Percentiles rank a stretch among this genome's conserved stretches.
phyloP scores from a whole-genome alignment of 2,329 filamentous ascomycete genomes.

The Macrophomina phaseolina region DNA sequence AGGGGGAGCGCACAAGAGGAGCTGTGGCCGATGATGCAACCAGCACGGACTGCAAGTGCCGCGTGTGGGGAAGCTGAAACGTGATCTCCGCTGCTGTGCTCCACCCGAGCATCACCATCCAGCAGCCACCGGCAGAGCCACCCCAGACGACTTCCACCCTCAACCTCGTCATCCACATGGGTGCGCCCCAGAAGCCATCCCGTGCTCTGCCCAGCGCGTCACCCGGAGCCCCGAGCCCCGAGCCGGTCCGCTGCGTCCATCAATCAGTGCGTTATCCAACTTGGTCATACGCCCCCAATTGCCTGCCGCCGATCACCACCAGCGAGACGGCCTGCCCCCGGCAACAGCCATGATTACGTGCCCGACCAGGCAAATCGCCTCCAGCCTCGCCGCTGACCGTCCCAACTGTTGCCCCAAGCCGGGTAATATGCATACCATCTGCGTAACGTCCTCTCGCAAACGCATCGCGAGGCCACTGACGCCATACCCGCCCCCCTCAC shows the following conservation, averaged over 20 bases:
- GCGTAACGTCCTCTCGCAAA: background rate
- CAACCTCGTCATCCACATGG: background rate
- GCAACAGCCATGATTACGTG: slow-evolving; percentile 10
- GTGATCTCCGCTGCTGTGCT: slow-evolving; percentile 19
- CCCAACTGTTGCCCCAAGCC: too few species aligned
- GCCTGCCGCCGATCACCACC: background rate
- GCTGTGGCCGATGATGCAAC: slow-evolving; percentile 12
- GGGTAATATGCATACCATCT: slow-evolving; percentile 1
- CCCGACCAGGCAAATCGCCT: background rate
- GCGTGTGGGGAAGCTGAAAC: slow-evolving; percentile 24
- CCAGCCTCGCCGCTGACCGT: too few species aligned
- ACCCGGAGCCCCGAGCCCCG: background rate
- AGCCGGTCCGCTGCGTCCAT: background rate
- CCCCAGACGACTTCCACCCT: background rate
- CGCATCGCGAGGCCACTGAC: background rate
- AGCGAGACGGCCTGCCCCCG: background rate
- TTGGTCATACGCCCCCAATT: background rate
- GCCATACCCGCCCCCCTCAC: background rate
- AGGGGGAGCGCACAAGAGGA: background rate
- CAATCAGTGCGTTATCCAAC: background rate
- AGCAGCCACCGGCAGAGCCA: too few species aligned
- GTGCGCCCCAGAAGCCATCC: background rate
- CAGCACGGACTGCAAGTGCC: slow-evolving; percentile 3
- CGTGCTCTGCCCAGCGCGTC: background rate
- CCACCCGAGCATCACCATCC: too few species aligned